Evolutionary conservation across 164 flowering plant genomes (phyloP).

Genomic region (Amborella trichopoda): DNA sequence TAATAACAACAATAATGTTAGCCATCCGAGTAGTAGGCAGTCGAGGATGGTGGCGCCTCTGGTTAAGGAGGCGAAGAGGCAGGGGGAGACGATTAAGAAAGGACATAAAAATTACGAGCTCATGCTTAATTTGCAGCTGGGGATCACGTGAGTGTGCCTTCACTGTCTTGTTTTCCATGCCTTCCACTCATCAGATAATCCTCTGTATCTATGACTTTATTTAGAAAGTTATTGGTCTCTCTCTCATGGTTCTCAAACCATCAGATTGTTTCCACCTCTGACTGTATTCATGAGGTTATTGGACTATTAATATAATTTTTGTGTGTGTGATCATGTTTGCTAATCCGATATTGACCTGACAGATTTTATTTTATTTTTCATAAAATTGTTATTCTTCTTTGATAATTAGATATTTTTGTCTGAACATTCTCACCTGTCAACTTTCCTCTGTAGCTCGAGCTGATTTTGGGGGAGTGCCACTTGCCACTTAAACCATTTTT

Average conservation of each 20-base stretch:
- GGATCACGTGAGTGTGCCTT: slow-evolving; percentile 44
- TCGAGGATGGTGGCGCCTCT: no score
- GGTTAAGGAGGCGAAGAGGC: slow-evolving; percentile 30
- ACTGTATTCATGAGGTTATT: neutral
- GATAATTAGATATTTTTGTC: no score
- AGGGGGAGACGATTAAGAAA: slow-evolving; percentile 48
- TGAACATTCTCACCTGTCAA: no score
- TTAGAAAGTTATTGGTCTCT: neutral
- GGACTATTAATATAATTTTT: neutral
- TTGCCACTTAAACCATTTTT: no score
- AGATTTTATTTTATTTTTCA: no score
- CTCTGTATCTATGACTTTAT: neutral
- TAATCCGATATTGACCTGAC: no score
- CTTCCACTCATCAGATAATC: neutral
- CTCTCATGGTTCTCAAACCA: neutral
- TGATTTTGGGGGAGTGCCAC: no score
- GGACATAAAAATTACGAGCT: slow-evolving; percentile 81
- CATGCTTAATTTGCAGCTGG: slow-evolving; percentile 80
- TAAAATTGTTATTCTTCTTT: no score
- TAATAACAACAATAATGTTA: neutral
- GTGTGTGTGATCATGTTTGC: neutral
- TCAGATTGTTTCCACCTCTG: neutral
- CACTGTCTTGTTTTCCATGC: neutral
- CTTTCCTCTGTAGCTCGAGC: no score
- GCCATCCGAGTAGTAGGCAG: neutral